Base-by-base conservation (phyloP, 1,284 basidiomycete species). In the Gomphus sp. region DNA sequence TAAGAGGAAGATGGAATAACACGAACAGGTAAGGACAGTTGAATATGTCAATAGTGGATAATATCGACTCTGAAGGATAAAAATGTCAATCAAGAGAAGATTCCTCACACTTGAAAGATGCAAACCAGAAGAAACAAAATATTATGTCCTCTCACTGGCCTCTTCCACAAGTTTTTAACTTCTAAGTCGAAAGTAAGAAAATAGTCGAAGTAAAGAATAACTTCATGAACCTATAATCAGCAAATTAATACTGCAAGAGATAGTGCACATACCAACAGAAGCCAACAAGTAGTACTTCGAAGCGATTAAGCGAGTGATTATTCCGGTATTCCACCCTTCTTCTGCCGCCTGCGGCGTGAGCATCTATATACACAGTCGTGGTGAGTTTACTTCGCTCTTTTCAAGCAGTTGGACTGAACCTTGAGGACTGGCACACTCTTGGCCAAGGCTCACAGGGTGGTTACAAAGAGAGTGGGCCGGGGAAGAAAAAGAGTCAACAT, bases 201-300 rank as follows among this genome's bases (percentile, higher is more conserved):
- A 36, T 55, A 28, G n/a, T 55, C 54, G 25, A 55, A 47, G 54
- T 44, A 55, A 45, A 55, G 54, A 31, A 18, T 36, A 22, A 55
- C 54, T 55, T 6, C 14, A 43, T 14, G 1, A 43, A n/a, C 41
- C 7, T n/a, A 43, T 31, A 10, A 22, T 14, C 25, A 31, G 9
- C 18, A 10, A 18, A 33, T 8, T 7, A 18, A 25, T 16, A 55
- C n/a, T 1, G 14, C 22, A n/a, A 34, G n/a, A 53, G 8, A 10
- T 14, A 28, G 7, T 53, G 18, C 1, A 22, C 54, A 55, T 25
- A 55, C 54, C 54, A 11, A 55, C 28, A 44, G 54, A 55, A 34
- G 54, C 54, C 41, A 55, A 22, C 22, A 55, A 43, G 54, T 55
- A 55, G 18, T 55, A 55, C 16, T 55, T 55, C 12, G 54, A 55